Base-by-base conservation (phyloP, 331 rosid genomes). In the Arachis monticola region DNA sequence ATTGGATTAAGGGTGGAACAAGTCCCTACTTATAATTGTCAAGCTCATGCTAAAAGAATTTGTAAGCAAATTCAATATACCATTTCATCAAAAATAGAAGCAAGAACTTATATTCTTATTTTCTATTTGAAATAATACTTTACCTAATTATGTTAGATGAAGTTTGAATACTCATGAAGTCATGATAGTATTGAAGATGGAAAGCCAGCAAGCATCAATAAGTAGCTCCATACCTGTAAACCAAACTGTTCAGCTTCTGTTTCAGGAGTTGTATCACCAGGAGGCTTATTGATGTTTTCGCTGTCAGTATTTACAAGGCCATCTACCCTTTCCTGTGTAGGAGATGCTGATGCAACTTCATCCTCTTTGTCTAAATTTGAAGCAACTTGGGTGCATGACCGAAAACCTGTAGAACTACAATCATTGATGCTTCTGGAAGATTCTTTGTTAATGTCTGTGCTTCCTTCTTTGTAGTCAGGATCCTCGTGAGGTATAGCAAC, bases 181-280 rank as follows among this genome's bases (percentile, higher is more conserved):
- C 30, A 65, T 40, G 45, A 69, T 17, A 57, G 65, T 44, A 60
- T 59, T 57, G 22, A 75, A 45, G 45, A 53, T n/a, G 31, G 11
- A 51, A 55, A 41, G 73, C 12, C 11, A 56, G 62, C 64, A 53
- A 50, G 41, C 75, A 68, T 58, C n/a, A 51, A 59, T 59, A 47
- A 60, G 73, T 55, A 42, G 77, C 72, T 81, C 58, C 7, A 56
- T 74, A 94, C 97, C 97, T 94, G 97, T 85, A 94, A 84, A 80
- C 97, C 97, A 38, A 87, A 80, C 73, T 88, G 64, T 79, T 82
- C 97, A 8, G 94, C 88, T 71, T 85, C 97, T 56, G 79, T 81
- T 88, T 94, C 97, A 64, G 88, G 69, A 46, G 82, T 86, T 56
- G 77, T 63, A 67, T 86, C 92, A 57, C 83, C 81, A 65, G 80